Evolutionary conservation across 768 basidiomycete genomes (phyloP).

Genomic region (Vararia minispora): DNA sequence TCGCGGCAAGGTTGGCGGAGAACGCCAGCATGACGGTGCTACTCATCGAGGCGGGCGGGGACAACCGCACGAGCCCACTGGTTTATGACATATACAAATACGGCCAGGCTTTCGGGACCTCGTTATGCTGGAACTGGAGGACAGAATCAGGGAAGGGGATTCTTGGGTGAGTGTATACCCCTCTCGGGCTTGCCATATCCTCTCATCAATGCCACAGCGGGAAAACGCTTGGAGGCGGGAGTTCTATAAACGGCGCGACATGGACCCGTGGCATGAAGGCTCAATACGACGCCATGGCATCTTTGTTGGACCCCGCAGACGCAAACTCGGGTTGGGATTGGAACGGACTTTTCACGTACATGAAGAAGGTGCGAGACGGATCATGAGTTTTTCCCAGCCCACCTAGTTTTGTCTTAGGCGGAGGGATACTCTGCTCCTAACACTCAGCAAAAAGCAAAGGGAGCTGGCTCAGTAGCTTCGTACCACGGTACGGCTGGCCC

Average conservation of each 20-base stretch:
- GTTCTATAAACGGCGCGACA: constrained; percentile 37
- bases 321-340: constrained; percentile 20
- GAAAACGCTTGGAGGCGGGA: constrained; percentile 28
- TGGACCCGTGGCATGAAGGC: constrained; percentile 33
- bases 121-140: constrained; percentile 36
- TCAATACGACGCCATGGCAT: constrained; percentile 34
- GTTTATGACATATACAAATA: constrained; percentile 38
- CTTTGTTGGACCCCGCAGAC: constrained; percentile 21
- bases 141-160: constrained; percentile 31
- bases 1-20: constrained; percentile 37
- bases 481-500: constrained; percentile 46
- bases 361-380: constrained; percentile 18
- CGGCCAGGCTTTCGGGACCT: constrained; percentile 28
- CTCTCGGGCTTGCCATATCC: too few relatives aligned
- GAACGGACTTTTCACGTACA: constrained; percentile 20
- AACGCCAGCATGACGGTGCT: constrained; percentile 31
- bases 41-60: constrained; percentile 41
- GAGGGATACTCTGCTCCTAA: constrained; percentile 39
- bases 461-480: constrained; percentile 30
- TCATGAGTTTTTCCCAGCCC: not conserved
- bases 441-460: constrained; percentile 31
- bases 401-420: constrained; percentile 20
- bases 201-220: too few relatives aligned
- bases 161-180: constrained; percentile 29
- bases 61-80: constrained; percentile 30